Conservation (phyloP, 768 basidiomycete species). For the Royoungia palumana region DNA sequence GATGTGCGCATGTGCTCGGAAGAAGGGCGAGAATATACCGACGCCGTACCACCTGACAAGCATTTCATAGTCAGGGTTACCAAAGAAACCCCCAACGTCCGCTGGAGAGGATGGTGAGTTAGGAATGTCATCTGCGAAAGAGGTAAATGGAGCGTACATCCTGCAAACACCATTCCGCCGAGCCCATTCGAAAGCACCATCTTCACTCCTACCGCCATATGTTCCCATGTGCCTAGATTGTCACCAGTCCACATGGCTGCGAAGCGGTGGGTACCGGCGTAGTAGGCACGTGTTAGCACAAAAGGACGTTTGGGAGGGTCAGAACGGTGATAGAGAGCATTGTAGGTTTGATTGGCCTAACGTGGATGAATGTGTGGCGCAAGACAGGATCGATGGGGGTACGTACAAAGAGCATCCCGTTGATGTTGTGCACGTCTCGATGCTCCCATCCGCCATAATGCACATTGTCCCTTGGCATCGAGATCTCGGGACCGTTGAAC, state of each 20-base stretch:
- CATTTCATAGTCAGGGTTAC: constrained; percentile 93
- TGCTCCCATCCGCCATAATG: constrained; percentile 98
- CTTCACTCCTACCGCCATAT: constrained; percentile 89
- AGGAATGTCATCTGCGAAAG: neutral
- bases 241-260: constrained; percentile 99
- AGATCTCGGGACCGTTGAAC: constrained; percentile 99
- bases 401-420: constrained; percentile 88
- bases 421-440: constrained; percentile 95
- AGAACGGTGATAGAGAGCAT: constrained; percentile 75
- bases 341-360: constrained; percentile 80
- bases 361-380: neutral
- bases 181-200: constrained; percentile 90
- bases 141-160: constrained; percentile 49
- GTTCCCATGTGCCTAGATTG: constrained; percentile 96
- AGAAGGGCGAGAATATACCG: constrained; percentile 93
- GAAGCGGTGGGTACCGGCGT: constrained; percentile 90
- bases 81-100: constrained; percentile 98
- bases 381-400: neutral
- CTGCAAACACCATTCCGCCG: constrained; percentile 87
- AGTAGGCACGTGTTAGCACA: constrained; percentile 94
- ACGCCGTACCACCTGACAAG: constrained; percentile 97
- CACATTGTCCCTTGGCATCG: constrained; percentile 69
- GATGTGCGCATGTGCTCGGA: constrained; percentile 97
- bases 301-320: constrained; percentile 82
- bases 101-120: constrained; percentile 46